A percentile compares a stretch with the other conserved stretches of the same genome.
phyloP scores from a whole-genome alignment of 306 rosid species.

The Cicer arietinum region DNA sequence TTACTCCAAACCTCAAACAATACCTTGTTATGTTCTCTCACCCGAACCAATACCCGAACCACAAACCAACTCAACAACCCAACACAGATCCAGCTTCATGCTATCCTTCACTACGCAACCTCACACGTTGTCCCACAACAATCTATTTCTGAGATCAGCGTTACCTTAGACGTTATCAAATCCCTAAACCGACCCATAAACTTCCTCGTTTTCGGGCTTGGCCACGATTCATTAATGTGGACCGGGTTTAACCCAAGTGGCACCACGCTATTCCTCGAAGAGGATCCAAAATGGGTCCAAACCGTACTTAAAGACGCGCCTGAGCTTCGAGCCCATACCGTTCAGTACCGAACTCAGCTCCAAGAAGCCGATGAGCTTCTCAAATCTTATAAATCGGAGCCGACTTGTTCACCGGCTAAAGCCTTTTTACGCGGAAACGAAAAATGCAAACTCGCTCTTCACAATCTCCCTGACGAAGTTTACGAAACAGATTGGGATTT shows the following conservation, averaged over 20 bases:
- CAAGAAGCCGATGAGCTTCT: slow-evolving; percentile 63
- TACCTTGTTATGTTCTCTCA: slow-evolving; percentile 52
- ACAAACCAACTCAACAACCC: background rate
- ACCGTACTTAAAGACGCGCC: slow-evolving; percentile 67
- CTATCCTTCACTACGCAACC: slow-evolving; percentile 86
- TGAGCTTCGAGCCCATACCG: slow-evolving; percentile 55
- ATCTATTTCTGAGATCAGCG: slow-evolving; percentile 55
- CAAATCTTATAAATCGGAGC: slow-evolving; percentile 50
- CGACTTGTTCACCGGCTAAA: slow-evolving; percentile 52
- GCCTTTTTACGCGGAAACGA: slow-evolving; percentile 59
- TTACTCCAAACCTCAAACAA: slow-evolving; percentile 46
- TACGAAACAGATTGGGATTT: slow-evolving; percentile 80
- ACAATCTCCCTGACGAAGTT: slow-evolving; percentile 68
- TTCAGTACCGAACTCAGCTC: slow-evolving; percentile 71
- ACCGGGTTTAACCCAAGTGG: slow-evolving; percentile 73
- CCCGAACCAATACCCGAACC: slow-evolving; percentile 7
- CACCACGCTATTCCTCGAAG: slow-evolving; percentile 79
- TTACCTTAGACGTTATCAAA: slow-evolving; percentile 65
- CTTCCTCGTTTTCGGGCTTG: slow-evolving; percentile 79
- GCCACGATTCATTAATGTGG: slow-evolving; percentile 93
- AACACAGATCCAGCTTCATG: slow-evolving; percentile 53
- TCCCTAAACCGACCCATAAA: slow-evolving; percentile 61
- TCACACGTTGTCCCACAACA: slow-evolving; percentile 67
- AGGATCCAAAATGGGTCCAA: slow-evolving; percentile 82
- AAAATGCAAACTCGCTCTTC: slow-evolving; percentile 64